Base-by-base conservation (phyloP, 768 basidiomycete genomes). In the Sporobolomyces pararoseus region DNA sequence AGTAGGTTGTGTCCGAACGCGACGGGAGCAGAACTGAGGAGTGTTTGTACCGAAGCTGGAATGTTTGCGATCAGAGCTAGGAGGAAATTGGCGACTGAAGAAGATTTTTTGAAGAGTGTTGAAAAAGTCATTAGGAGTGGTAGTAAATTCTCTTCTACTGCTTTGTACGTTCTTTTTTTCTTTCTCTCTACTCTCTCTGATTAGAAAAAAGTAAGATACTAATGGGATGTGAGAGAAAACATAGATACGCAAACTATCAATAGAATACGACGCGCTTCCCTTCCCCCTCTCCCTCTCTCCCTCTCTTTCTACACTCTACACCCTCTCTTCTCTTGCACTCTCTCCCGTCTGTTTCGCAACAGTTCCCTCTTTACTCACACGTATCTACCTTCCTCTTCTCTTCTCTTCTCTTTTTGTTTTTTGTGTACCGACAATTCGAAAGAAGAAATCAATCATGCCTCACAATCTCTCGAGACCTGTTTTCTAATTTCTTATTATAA, bases 1-100 rank as follows among this genome's bases (percentile, higher is more conserved):
- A 94, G 94, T 16, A 87, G 96, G 44, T 81, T 99, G 67, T 99
- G 96, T 79, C 96, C 96, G 27, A 96, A 96, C 79, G 94, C 96
- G 19, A 97, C 96, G 16, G 96, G 96, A 68, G 96, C 96, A n/a
- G 96, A 99, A 80, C 80, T 99, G 67, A 88, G 94, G 54, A 92
- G 91, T 31, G 96, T 99, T 12, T 93, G 94, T 21, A 99, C 95
- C 13, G 95, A 99, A 85, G 96, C 96, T 55, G 96, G 96, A n/a
- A 98, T 99, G 96, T 99, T 95, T 81, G 95, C 96, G 2, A 99
- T 99, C 78, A 89, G 96, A 68, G 90, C 91, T 52, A 84, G 96
- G 75, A 84, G 96, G 80, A 98, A 98, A 80, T 92, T 98, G 1
- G 93, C 94, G 1, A 92, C 92, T 7, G 96, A 99, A 79, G 88